A percentile compares a stretch with the other conserved stretches of the same genome.
Conservation (phyloP, 2,329 filamentous ascomycete genomes). For the Aspergillus sclerotialis region DNA sequence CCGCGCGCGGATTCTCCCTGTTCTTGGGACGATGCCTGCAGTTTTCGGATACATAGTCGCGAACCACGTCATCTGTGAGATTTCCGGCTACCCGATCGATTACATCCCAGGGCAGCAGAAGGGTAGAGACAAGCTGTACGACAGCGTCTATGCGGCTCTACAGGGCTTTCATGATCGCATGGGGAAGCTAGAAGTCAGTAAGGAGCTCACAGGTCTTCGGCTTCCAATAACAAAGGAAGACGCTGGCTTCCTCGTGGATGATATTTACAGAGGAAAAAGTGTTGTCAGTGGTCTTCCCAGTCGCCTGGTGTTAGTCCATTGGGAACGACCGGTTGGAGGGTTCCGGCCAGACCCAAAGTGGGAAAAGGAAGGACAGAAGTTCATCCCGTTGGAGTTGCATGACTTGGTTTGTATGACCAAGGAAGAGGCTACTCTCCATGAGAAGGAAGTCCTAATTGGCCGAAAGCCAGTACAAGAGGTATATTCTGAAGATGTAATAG, state of each 20-base stretch:
- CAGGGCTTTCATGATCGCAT: conserved; percentile 75
- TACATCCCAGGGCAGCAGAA: conserved; percentile 76
- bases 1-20: conserved; percentile 86
- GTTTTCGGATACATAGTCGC: conserved; percentile 88
- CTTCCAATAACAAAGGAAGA: conserved; percentile 72
- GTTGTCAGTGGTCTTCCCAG: conserved; percentile 75
- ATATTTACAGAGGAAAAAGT: conserved; percentile 78
- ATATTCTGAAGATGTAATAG: conserved; percentile 63
- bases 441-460: conserved; percentile 68
- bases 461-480: conserved; percentile 62
- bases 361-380: conserved; percentile 63
- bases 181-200: conserved; percentile 46
- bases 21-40: conserved; percentile 93
- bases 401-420: conserved; percentile 89
- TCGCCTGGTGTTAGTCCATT: conserved; percentile 70
- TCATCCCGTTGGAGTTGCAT: conserved; percentile 58
- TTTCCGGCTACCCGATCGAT: conserved; percentile 69
- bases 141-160: conserved; percentile 67
- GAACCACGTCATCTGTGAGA: conserved; percentile 82
- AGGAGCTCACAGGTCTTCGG: conserved; percentile 63
- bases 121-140: conserved; percentile 84
- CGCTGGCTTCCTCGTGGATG: conserved; percentile 81
- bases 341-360: conserved; percentile 58
- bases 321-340: conserved; percentile 58
- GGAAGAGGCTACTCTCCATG: conserved; percentile 75